A percentile compares a stretch with the other conserved stretches of the same genome.
These are phyloP conservation scores for Kodamaea restingae DNA, from an alignment of 805 yeast species.

Conservation along the genomic window DNA sequence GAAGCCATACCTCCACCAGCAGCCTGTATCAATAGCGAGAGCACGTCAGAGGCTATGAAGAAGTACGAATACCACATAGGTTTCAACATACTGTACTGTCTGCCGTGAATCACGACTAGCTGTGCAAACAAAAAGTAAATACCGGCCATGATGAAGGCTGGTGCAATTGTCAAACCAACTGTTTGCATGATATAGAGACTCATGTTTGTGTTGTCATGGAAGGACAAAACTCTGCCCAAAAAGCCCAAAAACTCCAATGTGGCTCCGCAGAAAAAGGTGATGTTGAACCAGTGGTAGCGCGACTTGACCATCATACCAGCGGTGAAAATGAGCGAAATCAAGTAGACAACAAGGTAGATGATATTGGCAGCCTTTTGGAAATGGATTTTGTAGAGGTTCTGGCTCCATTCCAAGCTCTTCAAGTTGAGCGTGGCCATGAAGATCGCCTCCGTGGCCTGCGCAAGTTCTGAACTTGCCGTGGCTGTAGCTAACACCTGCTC, in stretches of 20 bases:
- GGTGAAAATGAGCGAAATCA: slow-evolving; percentile 10
- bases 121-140: slow-evolving; percentile 13
- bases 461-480: slow-evolving; percentile 21
- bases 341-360: slow-evolving; percentile 14
- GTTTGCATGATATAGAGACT: slow-evolving; percentile 9
- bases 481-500: slow-evolving; percentile 36
- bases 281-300: slow-evolving; percentile 19
- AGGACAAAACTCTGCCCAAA: slow-evolving; percentile 9
- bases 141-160: slow-evolving; percentile 15
- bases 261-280: slow-evolving; percentile 8
- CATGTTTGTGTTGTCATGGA: slow-evolving; percentile 4
- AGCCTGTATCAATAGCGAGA: slow-evolving; percentile 16
- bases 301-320: slow-evolving; percentile 14
- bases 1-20: slow-evolving; percentile 20
- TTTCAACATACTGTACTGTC: slow-evolving; percentile 8
- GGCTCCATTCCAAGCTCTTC: slow-evolving; percentile 24
- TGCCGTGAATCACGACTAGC: slow-evolving; percentile 10
- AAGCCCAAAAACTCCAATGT: slow-evolving; percentile 12
- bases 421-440: slow-evolving; percentile 31
- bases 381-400: slow-evolving; percentile 16
- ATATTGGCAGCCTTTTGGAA: slow-evolving; percentile 14
- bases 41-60: slow-evolving; percentile 12
- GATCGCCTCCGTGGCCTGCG: slow-evolving; percentile 30
- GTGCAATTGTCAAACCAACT: slow-evolving; percentile 12
- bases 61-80: slow-evolving; percentile 15